Conservation (phyloP, 2,329 filamentous ascomycete genomes). For the Pseudogymnoascus sp. region DNA sequence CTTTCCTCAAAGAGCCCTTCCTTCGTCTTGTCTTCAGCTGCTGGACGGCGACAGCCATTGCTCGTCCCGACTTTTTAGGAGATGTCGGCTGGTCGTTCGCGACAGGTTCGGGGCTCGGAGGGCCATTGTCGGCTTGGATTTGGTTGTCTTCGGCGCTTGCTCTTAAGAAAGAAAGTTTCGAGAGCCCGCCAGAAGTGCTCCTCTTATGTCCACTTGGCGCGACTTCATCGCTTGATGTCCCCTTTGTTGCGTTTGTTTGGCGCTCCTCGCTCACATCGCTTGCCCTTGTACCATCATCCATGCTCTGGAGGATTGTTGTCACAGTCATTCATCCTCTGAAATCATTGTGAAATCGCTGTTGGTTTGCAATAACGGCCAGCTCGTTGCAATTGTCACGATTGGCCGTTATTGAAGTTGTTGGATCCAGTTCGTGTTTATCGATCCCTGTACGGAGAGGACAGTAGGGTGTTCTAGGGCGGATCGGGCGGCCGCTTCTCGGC, state of each 20-base stretch:
- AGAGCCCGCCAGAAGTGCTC: slow-evolving; percentile 46
- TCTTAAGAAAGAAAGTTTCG: slow-evolving; percentile 63
- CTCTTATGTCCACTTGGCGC: slow-evolving; percentile 23
- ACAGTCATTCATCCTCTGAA: slow-evolving; percentile 6
- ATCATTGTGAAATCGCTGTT: slow-evolving; percentile 1
- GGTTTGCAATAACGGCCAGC: neutral
- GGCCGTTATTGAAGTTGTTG: neutral
- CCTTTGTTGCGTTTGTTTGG: slow-evolving; percentile 4
- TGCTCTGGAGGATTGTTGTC: slow-evolving; percentile 10
- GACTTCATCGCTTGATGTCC: neutral
- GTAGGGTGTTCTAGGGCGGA: neutral
- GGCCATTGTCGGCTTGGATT: slow-evolving; percentile 19
- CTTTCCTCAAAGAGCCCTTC: slow-evolving; percentile 80
- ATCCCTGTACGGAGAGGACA: slow-evolving; percentile 3
- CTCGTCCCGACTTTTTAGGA: slow-evolving; percentile 25
- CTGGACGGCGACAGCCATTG: slow-evolving; percentile 31
- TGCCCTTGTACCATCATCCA: slow-evolving; percentile 11
- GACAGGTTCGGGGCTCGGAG: slow-evolving; percentile 26
- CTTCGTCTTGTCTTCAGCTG: slow-evolving; percentile 57
- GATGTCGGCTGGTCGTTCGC: slow-evolving; percentile 22
- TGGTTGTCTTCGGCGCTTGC: slow-evolving; percentile 34
- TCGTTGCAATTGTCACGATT: neutral
- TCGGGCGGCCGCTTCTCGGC: neutral
- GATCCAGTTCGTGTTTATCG: neutral
- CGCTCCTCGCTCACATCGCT: slow-evolving; percentile 6